Conservation (phyloP, 768 basidiomycete species). For the Russula dissimulans region DNA sequence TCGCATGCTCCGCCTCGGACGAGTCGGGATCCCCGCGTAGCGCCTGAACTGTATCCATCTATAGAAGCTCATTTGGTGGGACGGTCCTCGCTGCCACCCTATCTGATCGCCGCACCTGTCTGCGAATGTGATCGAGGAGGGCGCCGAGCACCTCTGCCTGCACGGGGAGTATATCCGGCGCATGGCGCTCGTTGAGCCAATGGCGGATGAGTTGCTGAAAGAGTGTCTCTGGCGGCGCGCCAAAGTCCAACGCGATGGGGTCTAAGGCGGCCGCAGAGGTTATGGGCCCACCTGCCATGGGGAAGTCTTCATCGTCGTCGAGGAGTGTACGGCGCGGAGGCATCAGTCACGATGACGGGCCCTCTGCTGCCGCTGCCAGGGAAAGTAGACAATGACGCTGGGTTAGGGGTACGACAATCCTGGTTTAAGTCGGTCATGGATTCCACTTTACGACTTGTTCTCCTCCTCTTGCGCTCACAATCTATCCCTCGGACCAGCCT, state of each 20-base stretch:
- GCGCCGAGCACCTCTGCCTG: conserved; percentile 59
- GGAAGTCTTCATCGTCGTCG: conserved; percentile 16
- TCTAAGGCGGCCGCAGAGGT: background rate
- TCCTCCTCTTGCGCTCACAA: conserved; percentile 6
- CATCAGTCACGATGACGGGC: background rate
- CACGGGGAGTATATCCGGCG: conserved; percentile 69
- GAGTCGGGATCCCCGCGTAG: conserved; percentile 74
- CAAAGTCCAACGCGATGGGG: conserved; percentile 13
- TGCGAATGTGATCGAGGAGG: conserved; percentile 66
- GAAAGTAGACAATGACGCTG: background rate
- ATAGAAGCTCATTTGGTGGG: background rate
- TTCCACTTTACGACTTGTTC: conserved; percentile 4
- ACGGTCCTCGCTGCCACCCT: background rate
- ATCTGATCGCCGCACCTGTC: conserved; percentile 52
- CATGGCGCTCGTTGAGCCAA: conserved; percentile 81
- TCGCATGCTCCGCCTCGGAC: conserved; percentile 87
- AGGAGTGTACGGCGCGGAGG: conserved; percentile 16
- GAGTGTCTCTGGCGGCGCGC: conserved; percentile 40
- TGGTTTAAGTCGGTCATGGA: too few species aligned
- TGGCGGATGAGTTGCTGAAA: conserved; percentile 65
- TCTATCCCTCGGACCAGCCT: conserved; percentile 1
- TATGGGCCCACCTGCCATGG: conserved; percentile 9
- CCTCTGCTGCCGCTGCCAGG: too few species aligned
- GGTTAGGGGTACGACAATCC: background rate
- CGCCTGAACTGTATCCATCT: conserved; percentile 73